Evolutionary conservation across 2,329 filamentous ascomycete species (phyloP).

Genomic region (Xylariaceae sp.): DNA sequence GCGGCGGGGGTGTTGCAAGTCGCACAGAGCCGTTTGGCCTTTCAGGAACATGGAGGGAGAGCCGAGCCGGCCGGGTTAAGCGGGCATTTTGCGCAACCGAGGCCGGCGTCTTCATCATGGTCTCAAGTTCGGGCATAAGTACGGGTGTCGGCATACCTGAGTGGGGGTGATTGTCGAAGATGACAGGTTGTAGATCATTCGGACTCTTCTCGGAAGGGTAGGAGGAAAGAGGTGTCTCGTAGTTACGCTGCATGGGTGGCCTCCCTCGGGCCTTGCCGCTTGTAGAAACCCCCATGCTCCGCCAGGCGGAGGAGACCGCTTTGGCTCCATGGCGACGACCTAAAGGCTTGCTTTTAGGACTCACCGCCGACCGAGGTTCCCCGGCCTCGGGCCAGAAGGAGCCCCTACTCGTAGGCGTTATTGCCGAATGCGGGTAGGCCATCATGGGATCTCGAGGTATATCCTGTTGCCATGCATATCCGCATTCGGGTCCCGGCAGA

Average conservation of each 20-base stretch:
- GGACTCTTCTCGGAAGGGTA: constrained; percentile 58
- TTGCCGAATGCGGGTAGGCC: constrained; percentile 73
- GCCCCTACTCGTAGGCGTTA: constrained; percentile 59
- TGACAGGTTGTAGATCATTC: constrained; percentile 35
- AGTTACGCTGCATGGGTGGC: constrained; percentile 63
- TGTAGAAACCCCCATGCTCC: constrained; percentile 57
- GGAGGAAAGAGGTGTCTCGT: constrained; percentile 65
- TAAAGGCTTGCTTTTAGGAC: constrained; percentile 48
- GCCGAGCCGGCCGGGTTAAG: constrained; percentile 43
- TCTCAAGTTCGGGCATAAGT: constrained; percentile 27
- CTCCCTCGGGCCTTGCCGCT: constrained; percentile 72
- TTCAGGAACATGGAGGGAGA: constrained; percentile 61
- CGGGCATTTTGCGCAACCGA: constrained; percentile 23
- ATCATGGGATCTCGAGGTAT: constrained; percentile 57
- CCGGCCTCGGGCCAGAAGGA: constrained; percentile 52
- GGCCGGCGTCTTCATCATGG: constrained; percentile 21
- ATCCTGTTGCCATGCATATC: constrained; percentile 48
- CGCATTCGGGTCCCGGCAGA: constrained; percentile 33
- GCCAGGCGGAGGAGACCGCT: constrained; percentile 89
- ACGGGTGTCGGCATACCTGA: constrained; percentile 20
- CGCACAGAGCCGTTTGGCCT: constrained; percentile 57
- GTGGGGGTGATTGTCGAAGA: constrained; percentile 25
- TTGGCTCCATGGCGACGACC: constrained; percentile 70
- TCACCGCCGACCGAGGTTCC: constrained; percentile 71
- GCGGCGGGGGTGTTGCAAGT: constrained; percentile 55